Base-by-base conservation (phyloP, 306 rosid species). In the Glycine latifolia region DNA sequence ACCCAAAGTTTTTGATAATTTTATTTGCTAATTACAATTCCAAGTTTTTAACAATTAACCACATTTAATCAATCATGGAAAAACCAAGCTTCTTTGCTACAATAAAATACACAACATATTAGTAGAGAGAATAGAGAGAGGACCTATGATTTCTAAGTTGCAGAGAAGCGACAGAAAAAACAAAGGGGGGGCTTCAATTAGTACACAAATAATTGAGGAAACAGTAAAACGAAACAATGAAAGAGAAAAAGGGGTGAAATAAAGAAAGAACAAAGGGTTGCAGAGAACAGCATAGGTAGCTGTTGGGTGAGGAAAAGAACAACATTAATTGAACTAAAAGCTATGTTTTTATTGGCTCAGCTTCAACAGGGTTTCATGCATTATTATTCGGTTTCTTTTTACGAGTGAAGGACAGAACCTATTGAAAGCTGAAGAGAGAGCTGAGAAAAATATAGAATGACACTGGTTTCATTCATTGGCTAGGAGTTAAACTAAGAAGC, bases 121-220 rank as follows among this genome's bases (percentile, higher is more conserved):
- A 35, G 81, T 2, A 17, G 47, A 61, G 77, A 41, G 80, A 77
- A 76, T 7, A 17, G 47, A 61, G 77, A 41, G 80, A 77, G 74
- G 70, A 59, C 68, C 49, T 65, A 78, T 71, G 86, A 61, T 72
- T 39, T 74, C 33, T 8, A 73, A 54, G 62, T 59, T 43, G 68
- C 86, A 67, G 67, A 53, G 44, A 58, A 88, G 58, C 49, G 76
- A 61, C 65, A 71, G 67, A n/a, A 61, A 71, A 26, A 78, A 63
- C 79, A 87, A 71, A 67, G 77, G 50, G 63, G 79, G 39, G 68
- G 74, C 65, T 71, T 33, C 74, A 77, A 49, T 75, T 16, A 63
- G 85, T 46, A 81, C 82, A 73, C 78, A 73, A 86, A 86, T 86
- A 86, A 84, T 88, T 67, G 86, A 85, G 83, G 48, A 43, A 49